Conservation (phyloP, 305 asterid genomes). For the Rubia peregrina region DNA sequence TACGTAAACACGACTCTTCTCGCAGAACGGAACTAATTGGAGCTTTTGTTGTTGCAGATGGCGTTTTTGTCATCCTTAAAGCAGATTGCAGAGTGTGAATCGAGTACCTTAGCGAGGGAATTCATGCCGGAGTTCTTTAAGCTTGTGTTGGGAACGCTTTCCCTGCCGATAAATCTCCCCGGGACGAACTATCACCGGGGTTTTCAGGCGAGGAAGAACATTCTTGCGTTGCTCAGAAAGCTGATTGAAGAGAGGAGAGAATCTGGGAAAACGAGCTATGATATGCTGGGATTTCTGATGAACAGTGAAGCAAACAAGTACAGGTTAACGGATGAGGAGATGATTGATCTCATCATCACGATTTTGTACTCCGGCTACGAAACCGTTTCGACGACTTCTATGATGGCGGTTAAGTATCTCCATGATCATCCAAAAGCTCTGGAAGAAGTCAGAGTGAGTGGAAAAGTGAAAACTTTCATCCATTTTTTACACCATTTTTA, state of each 20-base stretch:
- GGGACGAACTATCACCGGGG: constrained; percentile 74
- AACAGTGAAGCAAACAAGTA: constrained; percentile 45
- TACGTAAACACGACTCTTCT: too few species aligned
- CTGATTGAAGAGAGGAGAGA: constrained; percentile 63
- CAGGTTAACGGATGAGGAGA: constrained; percentile 71
- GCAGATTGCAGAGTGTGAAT: constrained; percentile 83
- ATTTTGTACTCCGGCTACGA: constrained; percentile 90
- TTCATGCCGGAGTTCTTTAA: constrained; percentile 94
- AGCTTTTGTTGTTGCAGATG: constrained; percentile 43
- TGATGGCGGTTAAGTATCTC: constrained; percentile 99
- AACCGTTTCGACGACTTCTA: constrained; percentile 90
- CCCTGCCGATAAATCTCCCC: constrained; percentile 89
- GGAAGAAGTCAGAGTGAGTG: constrained; percentile 71
- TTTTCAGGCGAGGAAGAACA: constrained; percentile 59
- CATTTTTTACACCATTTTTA: not conserved
- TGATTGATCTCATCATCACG: constrained; percentile 84
- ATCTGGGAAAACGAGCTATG: constrained; percentile 39
- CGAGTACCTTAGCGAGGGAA: constrained; percentile 47
- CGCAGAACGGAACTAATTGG: too few species aligned
- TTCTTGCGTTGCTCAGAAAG: constrained; percentile 49
- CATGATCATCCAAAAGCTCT: constrained; percentile 93
- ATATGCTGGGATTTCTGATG: constrained; percentile 74
- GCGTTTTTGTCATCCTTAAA: constrained; percentile 78
- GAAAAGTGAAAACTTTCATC: not conserved
- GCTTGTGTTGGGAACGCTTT: constrained; percentile 82